These are phyloP conservation scores for Erythrophleum ivorense DNA, from an alignment of 331 rosid species.

Conservation along the genomic window DNA sequence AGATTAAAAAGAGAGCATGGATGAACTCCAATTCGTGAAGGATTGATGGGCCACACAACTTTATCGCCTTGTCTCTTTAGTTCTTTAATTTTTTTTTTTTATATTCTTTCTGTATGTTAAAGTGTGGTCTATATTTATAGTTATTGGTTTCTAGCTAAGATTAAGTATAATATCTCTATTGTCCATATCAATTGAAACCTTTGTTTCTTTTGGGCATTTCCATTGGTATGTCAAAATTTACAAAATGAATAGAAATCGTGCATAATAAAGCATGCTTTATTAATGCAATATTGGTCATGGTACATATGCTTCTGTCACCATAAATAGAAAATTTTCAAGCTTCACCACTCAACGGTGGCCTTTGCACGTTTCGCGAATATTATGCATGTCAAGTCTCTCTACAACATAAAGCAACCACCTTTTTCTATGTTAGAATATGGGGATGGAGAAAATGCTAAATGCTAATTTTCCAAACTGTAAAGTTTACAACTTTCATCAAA, in stretches of 20 bases:
- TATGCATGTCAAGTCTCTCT: background rate
- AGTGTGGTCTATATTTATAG: background rate
- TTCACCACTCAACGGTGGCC: conserved; percentile 23
- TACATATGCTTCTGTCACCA: conserved; percentile 5
- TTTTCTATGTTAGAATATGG: conserved; percentile 1
- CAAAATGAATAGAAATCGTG: background rate
- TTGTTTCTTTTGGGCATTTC: background rate
- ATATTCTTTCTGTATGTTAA: background rate
- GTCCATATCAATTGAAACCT: background rate
- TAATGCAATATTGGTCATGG: conserved; percentile 25
- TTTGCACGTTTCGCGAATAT: conserved; percentile 27
- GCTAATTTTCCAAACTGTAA: too few species aligned
- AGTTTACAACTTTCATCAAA: background rate
- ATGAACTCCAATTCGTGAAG: too few species aligned
- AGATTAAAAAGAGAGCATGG: background rate
- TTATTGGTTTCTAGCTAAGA: conserved; percentile 7
- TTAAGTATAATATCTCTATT: background rate
- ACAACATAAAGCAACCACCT: background rate
- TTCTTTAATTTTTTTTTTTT: background rate
- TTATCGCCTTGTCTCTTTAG: background rate
- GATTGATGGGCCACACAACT: background rate
- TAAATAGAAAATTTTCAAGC: conserved; percentile 1
- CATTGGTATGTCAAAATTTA: background rate
- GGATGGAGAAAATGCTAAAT: background rate
- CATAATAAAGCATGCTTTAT: conserved; percentile 7